Base-by-base conservation (phyloP, 2,329 filamentous ascomycete genomes). In the Achaetomium macrosporum region DNA sequence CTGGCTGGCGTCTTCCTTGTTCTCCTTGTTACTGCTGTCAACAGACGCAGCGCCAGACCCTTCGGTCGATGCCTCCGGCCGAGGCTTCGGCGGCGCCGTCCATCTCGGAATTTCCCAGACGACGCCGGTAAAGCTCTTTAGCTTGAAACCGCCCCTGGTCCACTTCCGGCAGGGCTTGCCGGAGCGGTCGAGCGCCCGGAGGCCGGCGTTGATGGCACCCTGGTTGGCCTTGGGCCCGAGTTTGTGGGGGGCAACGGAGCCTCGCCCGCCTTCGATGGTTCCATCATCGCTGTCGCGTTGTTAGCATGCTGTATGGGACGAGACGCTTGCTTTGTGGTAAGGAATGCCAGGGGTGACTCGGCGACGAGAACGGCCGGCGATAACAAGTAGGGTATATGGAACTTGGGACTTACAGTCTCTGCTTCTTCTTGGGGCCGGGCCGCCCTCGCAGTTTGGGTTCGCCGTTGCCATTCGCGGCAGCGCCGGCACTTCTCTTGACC, bases 341-440 rank as follows among this genome's bases (percentile, higher is more conserved):
- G 39, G 54, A 36, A 42, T 47, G 17, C 29, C 31, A 12, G n/a
- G 30, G 7, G 10, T 19, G 30, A n/a, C 25, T 29, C 13, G 39
- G 41, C 29, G 20, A 13, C 15, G 17, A 20, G 17, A 20, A 20
- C 11, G 17, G 5, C 20, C 2, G 30, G 39, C 8, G 36, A 17
- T 36, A 30, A 25, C 31, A 45, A 8, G 48, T 13, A 50, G 55
- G 30, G 36, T 41, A 15, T 40, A 50, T 25, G 30, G 16, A 25
- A 35, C 7, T 25, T 33, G 53, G 40, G 30, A 86, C 90, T 74
- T 86, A 96, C 92, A 96, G 73, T 77, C 87, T 85, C 60, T 88
- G 85, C 75, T 95, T 96, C 82, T 96, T 96, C 81, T 96, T 97
- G 0, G 92, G 92, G 7, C 92, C 92, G 7, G 93, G 92, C 74